Evolutionary conservation across 495 filamentous ascomycete genomes (phyloP).

Genomic region (Podospora pseudoanserina): DNA sequence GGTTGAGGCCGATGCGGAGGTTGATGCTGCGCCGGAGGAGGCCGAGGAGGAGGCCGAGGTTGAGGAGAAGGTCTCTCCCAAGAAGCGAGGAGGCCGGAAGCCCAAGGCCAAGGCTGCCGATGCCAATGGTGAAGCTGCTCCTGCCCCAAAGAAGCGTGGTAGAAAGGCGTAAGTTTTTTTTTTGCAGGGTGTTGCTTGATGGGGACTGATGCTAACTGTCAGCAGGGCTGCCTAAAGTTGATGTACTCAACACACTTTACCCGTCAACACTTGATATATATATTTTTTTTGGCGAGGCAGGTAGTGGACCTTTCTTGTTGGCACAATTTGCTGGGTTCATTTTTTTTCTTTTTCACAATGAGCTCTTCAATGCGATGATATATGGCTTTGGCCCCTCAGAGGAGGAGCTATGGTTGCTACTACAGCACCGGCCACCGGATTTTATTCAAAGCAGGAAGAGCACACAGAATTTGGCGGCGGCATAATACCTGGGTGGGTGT

Average conservation of each 20-base stretch:
- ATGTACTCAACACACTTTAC: background rate
- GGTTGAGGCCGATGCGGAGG: slow-evolving; percentile 14
- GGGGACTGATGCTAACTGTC: background rate
- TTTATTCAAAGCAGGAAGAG: too few species aligned
- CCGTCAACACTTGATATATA: background rate
- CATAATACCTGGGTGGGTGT: too few species aligned
- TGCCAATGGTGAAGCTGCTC: slow-evolving; percentile 16
- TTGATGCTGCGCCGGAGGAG: slow-evolving; percentile 23
- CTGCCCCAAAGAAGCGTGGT: slow-evolving; percentile 17
- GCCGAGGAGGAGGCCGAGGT: slow-evolving; percentile 21
- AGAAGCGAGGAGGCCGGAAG: slow-evolving; percentile 31
- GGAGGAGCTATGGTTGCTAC: background rate
- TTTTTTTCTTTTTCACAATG: background rate
- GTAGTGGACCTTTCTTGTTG: background rate
- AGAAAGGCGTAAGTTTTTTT: slow-evolving; percentile 18
- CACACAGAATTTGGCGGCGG: too few species aligned
- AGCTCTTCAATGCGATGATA: background rate
- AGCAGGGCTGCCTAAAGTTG: background rate
- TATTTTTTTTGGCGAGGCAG: background rate
- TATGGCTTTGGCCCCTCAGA: background rate
- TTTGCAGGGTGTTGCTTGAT: background rate
- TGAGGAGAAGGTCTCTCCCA: slow-evolving; percentile 20
- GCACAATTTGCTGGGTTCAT: background rate
- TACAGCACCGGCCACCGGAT: too few species aligned
- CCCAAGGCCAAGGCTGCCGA: slow-evolving; percentile 16